Conservation (phyloP, 2,329 filamentous ascomycete species). For the Pseudodiploospora longispora region DNA sequence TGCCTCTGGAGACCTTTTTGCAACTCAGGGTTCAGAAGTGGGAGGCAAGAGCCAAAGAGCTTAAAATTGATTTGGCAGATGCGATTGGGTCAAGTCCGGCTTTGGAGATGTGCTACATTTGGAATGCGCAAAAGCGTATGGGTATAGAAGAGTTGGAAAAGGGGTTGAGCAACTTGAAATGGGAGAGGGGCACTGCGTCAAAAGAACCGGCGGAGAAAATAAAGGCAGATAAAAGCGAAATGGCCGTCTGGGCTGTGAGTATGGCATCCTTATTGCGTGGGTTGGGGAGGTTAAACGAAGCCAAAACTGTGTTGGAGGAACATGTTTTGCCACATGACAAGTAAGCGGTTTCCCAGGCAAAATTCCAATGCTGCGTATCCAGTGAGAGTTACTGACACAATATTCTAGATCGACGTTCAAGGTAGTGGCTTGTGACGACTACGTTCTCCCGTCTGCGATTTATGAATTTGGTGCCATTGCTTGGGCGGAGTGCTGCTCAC, state of each 20-base stretch:
- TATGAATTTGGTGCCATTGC: slow-evolving; percentile 81
- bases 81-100: slow-evolving; percentile 73
- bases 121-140: slow-evolving; percentile 86
- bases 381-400: neutral
- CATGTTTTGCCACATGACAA: slow-evolving; percentile 58
- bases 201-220: slow-evolving; percentile 35
- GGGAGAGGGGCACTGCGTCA: slow-evolving; percentile 49
- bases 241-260: slow-evolving; percentile 58
- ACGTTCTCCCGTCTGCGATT: slow-evolving; percentile 63
- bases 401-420: slow-evolving; percentile 42
- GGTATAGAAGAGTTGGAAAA: slow-evolving; percentile 52
- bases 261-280: slow-evolving; percentile 58
- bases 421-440: slow-evolving; percentile 58
- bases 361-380: too few species aligned
- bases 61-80: slow-evolving; percentile 63
- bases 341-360: slow-evolving; percentile 28
- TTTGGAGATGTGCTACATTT: slow-evolving; percentile 89
- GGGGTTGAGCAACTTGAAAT: slow-evolving; percentile 56
- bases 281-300: slow-evolving; percentile 54
- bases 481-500: slow-evolving; percentile 60
- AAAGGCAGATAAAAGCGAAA: slow-evolving; percentile 48
- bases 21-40: slow-evolving; percentile 80
- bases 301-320: slow-evolving; percentile 54
- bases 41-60: slow-evolving; percentile 65
- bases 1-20: slow-evolving; percentile 85